Conservation (phyloP, 345 rosid species). For the Populus pruinosa region DNA sequence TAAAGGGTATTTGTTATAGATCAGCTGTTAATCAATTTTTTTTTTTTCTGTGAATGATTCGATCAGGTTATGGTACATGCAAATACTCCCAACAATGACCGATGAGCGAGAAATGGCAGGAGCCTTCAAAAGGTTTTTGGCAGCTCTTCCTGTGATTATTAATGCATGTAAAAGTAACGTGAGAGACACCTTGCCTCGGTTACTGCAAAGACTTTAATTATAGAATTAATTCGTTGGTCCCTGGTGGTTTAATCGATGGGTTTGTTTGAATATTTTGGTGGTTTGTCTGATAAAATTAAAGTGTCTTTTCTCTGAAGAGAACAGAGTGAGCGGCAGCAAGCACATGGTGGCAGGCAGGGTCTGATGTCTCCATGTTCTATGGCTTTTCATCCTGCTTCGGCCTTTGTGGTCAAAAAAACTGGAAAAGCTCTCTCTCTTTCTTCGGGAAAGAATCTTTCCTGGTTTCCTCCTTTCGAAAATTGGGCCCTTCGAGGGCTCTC, state of each 20-base stretch:
- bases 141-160: not conserved
- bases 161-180: not conserved
- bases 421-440: constrained; percentile 13
- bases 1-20: too few species aligned
- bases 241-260: not conserved
- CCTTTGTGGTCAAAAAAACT: not conserved
- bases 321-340: not conserved
- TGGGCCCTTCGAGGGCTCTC: not conserved
- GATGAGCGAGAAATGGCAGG: not conserved
- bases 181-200: not conserved
- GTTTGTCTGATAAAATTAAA: constrained; percentile 8
- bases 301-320: constrained; percentile 14
- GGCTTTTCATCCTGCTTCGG: constrained; percentile 22
- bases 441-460: constrained; percentile 12
- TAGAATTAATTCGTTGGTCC: not conserved
- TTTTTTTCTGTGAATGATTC: not conserved
- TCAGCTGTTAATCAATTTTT: not conserved
- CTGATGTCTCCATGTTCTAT: constrained; percentile 26
- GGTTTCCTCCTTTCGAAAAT: not conserved
- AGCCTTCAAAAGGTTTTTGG: not conserved
- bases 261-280: constrained; percentile 20
- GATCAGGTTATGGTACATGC: constrained; percentile 58
- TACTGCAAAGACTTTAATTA: not conserved
- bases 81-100: constrained; percentile 48
- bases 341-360: constrained; percentile 9